A percentile compares a stretch with the other conserved stretches of the same genome.
These are phyloP conservation scores for barley (Hordeum vulgare) DNA, from an alignment of 176 grass and related monocot genomes.

Conservation along the genomic window MorexV3_pseudomolecules_assembly NC_058522.1:374422581-374423080, in stretches of 20 bases:
- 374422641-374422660: not conserved
- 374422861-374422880: not conserved
- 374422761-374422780: not conserved
- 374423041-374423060: too few species aligned
- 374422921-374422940: not conserved
- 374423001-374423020: too few species aligned
- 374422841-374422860: not conserved
- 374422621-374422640: not conserved
- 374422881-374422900: not conserved
- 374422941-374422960: not conserved
- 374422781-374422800: not conserved
- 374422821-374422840: not conserved
- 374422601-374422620: not conserved
- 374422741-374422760: not conserved
- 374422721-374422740: not conserved
- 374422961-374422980: too few species aligned
- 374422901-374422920: not conserved
- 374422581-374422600: constrained; percentile 40
- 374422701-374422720: not conserved
- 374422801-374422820: not conserved
- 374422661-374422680: not conserved
- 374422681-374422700: not conserved
- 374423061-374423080: too few species aligned
- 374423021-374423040: too few species aligned
- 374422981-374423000: too few species aligned